These are phyloP conservation scores for Tetradesmus lagerheimii DNA, from an alignment of 139 green algal genomes.

Conservation along the genomic window DNA sequence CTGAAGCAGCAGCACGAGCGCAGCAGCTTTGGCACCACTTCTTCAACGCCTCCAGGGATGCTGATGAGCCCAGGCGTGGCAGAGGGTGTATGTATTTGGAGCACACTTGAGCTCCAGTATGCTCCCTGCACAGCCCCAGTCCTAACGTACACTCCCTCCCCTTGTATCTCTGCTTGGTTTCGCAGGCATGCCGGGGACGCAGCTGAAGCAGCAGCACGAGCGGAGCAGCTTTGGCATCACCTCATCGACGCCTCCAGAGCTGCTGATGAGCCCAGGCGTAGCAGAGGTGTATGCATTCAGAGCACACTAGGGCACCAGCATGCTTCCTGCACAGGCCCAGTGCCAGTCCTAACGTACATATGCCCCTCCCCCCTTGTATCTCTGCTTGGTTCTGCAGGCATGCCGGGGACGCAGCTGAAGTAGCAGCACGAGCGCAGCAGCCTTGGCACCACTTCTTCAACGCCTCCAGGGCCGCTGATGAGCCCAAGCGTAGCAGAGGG, in stretches of 20 bases:
- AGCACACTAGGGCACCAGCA: too few relatives aligned
- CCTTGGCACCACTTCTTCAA: slow-evolving; percentile 29
- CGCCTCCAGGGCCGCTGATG: slow-evolving; percentile 20
- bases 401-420: background rate
- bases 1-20: background rate
- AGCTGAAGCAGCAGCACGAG: background rate
- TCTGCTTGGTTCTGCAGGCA: too few relatives aligned
- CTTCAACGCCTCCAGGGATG: slow-evolving; percentile 24
- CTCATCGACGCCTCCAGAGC: slow-evolving; percentile 16
- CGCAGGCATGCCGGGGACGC: background rate
- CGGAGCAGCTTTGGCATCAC: slow-evolving; percentile 23
- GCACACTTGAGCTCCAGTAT: too few relatives aligned
- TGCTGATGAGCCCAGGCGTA: slow-evolving; percentile 35
- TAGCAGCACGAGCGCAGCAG: background rate
- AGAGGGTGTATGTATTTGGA: too few relatives aligned
- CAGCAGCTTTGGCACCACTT: slow-evolving; percentile 27
- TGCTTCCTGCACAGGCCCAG: too few relatives aligned
- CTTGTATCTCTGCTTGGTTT: too few relatives aligned
- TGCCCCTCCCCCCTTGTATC: too few relatives aligned
- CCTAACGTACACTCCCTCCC: too few relatives aligned
- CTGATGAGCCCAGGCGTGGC: slow-evolving; percentile 40
- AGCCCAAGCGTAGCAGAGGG: slow-evolving; percentile 38
- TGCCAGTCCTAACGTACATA: too few relatives aligned
- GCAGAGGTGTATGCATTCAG: too few relatives aligned
- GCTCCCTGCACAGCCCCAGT: too few relatives aligned